Evolutionary conservation across 2,329 filamentous ascomycete species (phyloP).

Genomic region (Cryphonectria carpinicola): DNA sequence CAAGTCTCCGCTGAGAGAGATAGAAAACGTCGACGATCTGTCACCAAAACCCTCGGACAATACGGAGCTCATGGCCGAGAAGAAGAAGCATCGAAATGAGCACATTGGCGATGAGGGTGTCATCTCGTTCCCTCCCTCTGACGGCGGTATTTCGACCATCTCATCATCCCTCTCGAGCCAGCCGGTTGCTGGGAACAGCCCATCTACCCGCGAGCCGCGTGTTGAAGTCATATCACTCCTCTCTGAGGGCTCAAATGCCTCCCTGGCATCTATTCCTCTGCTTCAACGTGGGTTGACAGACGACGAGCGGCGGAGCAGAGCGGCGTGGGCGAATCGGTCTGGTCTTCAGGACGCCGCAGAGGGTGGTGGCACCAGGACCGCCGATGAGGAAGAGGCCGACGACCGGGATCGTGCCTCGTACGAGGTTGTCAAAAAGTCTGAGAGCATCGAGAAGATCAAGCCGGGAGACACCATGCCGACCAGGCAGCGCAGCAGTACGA

Average conservation of each 20-base stretch:
- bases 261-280: slow-evolving; percentile 77
- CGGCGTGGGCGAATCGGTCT: slow-evolving; percentile 60
- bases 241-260: slow-evolving; percentile 69
- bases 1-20: background rate
- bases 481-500: slow-evolving; percentile 33
- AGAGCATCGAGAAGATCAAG: slow-evolving; percentile 53
- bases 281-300: slow-evolving; percentile 69
- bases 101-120: slow-evolving; percentile 49
- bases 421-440: slow-evolving; percentile 58
- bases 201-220: slow-evolving; percentile 30
- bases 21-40: slow-evolving; percentile 14
- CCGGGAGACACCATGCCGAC: slow-evolving; percentile 34
- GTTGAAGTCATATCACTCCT: slow-evolving; percentile 52
- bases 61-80: slow-evolving; percentile 42
- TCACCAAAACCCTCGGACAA: slow-evolving; percentile 16
- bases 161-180: slow-evolving; percentile 27
- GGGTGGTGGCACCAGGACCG: slow-evolving; percentile 30
- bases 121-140: slow-evolving; percentile 35
- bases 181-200: slow-evolving; percentile 30
- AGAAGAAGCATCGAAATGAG: slow-evolving; percentile 50
- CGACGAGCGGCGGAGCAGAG: slow-evolving; percentile 48
- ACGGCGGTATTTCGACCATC: slow-evolving; percentile 29
- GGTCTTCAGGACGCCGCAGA: slow-evolving; percentile 55
- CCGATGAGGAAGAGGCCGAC: slow-evolving; percentile 29
- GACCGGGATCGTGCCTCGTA: slow-evolving; percentile 51